phyloP scores from a whole-genome alignment of 441 rosid species.

The Eugenia klotzschiana region DNA sequence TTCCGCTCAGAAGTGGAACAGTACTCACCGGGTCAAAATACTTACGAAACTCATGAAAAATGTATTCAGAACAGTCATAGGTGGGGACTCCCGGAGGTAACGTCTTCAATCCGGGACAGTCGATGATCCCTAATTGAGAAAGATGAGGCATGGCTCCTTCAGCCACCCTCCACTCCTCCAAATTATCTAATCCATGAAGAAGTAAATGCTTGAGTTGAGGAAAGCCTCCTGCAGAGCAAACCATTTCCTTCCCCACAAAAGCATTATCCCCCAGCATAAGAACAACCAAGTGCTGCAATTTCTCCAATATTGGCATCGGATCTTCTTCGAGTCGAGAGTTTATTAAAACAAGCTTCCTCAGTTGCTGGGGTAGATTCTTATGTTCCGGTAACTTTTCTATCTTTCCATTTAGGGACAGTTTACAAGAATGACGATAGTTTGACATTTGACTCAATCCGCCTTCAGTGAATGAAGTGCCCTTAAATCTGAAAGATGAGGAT shows the following conservation, averaged over 20 bases:
- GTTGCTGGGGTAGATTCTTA: background rate
- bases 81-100: no score
- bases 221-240: conserved; percentile 5
- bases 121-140: conserved; percentile 2
- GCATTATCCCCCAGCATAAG: background rate
- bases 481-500: background rate
- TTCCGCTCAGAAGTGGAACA: no score
- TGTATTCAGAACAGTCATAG: no score
- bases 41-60: no score
- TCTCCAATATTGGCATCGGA: background rate
- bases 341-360: background rate
- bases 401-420: accelerated
- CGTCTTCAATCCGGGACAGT: conserved; percentile 13
- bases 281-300: background rate
- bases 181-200: background rate
- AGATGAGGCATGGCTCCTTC: no score
- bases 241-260: background rate
- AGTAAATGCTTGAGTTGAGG: conserved; percentile 2
- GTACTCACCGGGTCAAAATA: no score
- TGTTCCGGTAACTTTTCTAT: background rate
- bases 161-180: conserved; percentile 11
- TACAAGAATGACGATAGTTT: accelerated
- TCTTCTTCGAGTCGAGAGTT: accelerated
- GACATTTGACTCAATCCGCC: background rate
- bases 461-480: accelerated